Evolutionary conservation across 805 yeast species (phyloP), one percentile per base, ranked within the genome.

Genomic region (Candida pseudoglaebosa): DNA sequence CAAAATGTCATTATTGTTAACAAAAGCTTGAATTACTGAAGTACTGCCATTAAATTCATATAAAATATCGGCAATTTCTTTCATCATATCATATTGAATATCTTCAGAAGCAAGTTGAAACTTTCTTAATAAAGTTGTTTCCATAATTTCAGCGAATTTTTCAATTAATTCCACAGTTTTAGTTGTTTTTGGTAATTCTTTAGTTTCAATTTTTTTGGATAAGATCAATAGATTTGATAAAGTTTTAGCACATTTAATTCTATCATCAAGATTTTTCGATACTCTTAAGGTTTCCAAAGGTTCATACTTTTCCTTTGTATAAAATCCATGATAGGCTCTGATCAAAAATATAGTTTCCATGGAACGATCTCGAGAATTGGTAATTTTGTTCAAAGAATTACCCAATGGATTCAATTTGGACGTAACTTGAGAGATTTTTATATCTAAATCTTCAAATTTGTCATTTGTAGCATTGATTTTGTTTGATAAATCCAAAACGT

Each of bases 21-120:
- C 84, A 61, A 86, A 91, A 35, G 82, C 79, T 54, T 82, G 87
- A 6, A 87, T 83, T 6, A 90, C 91, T 42, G 83, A 80, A 8
- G 77, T 71, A 9, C 96, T 96, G 14, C 88, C 91, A 54, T 91
- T 90, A 65, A 81, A 91, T 44, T 80, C 85, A 38, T 80, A 75
- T 36, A 90, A 67, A 13, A 89, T 76, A 36, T 77, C 78, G 0
- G 96, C 87, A 18, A 81, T 75, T 40, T 82, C 88, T 50, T 77
- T 80, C 83, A 93, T 80, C 38, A 76, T 77, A n/a, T 69, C 67
- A 48, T 78, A 75, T 48, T 87, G 82, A 43, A 79, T 80, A 18
- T 75, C 76, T 41, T 78, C 76, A 48, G 84, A 85, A n/a, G 88
- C 87, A 17, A 73, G 68, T 49, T 82, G 84, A 49, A 91, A 91